phyloP scores from a whole-genome alignment of 371 early-diverging fungal genomes.

The Coemansia sp. region DNA sequence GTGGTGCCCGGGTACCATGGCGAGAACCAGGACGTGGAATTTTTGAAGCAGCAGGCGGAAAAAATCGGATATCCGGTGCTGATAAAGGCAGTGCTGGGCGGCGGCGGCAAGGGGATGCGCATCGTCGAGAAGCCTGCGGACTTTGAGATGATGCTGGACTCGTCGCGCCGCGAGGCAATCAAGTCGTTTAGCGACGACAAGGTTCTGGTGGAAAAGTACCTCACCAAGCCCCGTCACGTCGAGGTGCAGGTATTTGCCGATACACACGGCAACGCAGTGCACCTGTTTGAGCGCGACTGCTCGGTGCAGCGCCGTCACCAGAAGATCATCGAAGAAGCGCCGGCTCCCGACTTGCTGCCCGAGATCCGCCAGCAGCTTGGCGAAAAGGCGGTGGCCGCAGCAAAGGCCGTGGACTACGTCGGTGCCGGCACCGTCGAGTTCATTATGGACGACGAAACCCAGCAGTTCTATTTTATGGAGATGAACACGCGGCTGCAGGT shows the following conservation, averaged over 20 bases:
- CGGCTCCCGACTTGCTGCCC: slow-evolving; percentile 72
- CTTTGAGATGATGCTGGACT: slow-evolving; percentile 83
- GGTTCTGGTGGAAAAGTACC: slow-evolving; percentile 90
- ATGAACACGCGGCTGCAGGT: slow-evolving; percentile 96
- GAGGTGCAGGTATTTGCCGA: slow-evolving; percentile 98
- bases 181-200: slow-evolving; percentile 91
- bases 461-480: slow-evolving; percentile 97
- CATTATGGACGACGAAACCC: slow-evolving; percentile 84
- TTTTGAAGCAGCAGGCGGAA: slow-evolving; percentile 73
- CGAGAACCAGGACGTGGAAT: slow-evolving; percentile 76
- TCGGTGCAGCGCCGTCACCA: slow-evolving; percentile 97
- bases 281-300: slow-evolving; percentile 97
- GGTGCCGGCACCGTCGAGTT: slow-evolving; percentile 98
- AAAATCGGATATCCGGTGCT: slow-evolving; percentile 90
- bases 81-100: slow-evolving; percentile 95
- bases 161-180: slow-evolving; percentile 80
- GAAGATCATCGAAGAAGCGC: slow-evolving; percentile 96
- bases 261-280: slow-evolving; percentile 80
- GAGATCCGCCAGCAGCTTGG: slow-evolving; percentile 78
- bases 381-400: slow-evolving; percentile 89
- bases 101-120: slow-evolving; percentile 98
- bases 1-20: slow-evolving; percentile 96
- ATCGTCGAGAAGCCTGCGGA: slow-evolving; percentile 76
- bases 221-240: slow-evolving; percentile 85
- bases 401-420: slow-evolving; percentile 87